Conservation (phyloP, 371 early-diverging fungal species). For the Phascolomyces articulosus region DNA sequence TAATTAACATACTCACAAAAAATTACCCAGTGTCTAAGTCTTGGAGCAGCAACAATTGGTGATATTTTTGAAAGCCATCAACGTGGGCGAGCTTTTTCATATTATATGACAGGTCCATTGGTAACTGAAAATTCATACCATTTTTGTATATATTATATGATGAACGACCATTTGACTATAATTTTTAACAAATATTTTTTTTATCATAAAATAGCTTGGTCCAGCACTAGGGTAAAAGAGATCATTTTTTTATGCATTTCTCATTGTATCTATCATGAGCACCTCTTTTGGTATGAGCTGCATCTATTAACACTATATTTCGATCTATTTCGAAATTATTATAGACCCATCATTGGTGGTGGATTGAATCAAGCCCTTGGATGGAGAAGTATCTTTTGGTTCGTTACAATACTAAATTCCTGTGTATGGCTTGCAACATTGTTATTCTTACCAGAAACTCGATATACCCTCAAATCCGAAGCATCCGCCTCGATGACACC, state of each 20-base stretch:
- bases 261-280: too few relatives aligned
- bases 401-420: slow-evolving; percentile 35
- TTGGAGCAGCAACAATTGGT: slow-evolving; percentile 44
- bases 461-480: not conserved
- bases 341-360: slow-evolving; percentile 52
- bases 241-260: too few relatives aligned
- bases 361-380: slow-evolving; percentile 47
- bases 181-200: too few relatives aligned
- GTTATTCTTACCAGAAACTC: slow-evolving; percentile 50
- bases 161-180: too few relatives aligned
- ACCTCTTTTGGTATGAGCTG: too few relatives aligned
- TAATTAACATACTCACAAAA: too few relatives aligned
- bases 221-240: slow-evolving; percentile 20
- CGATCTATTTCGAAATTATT: not conserved
- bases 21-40: not conserved
- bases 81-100: slow-evolving; percentile 47
- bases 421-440: slow-evolving; percentile 35
- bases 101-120: slow-evolving; percentile 47
- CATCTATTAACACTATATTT: too few relatives aligned
- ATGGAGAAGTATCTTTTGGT: slow-evolving; percentile 50
- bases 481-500: too few relatives aligned
- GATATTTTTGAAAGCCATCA: slow-evolving; percentile 48
- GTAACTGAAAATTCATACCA: too few relatives aligned
- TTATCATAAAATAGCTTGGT: too few relatives aligned
- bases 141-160: too few relatives aligned